These are phyloP conservation scores for Lecanicillium sp. DNA, from an alignment of 2,329 filamentous ascomycete genomes.

Conservation along the genomic window DNA sequence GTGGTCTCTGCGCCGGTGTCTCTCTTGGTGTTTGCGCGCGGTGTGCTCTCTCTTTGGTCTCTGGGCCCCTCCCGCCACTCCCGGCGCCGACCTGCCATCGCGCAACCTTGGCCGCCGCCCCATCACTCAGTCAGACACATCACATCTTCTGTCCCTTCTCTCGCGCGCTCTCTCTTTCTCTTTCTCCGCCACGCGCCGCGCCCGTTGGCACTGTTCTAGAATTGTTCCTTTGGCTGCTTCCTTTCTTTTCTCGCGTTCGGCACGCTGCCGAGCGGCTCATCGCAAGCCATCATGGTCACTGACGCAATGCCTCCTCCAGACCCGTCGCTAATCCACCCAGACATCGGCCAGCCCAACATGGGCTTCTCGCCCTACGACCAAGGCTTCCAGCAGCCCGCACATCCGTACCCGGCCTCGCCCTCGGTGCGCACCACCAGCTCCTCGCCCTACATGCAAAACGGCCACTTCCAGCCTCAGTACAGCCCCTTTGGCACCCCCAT, in stretches of 20 bases:
- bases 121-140: no score
- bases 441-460: constrained; percentile 59
- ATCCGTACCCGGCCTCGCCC: constrained; percentile 53
- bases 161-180: no score
- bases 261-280: constrained; percentile 3
- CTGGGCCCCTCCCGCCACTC: no score
- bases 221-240: constrained; percentile 30
- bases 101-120: no score
- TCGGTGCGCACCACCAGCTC: constrained; percentile 50
- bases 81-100: no score
- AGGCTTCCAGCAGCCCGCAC: constrained; percentile 37
- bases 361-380: constrained; percentile 37
- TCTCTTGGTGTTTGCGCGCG: constrained; percentile 18
- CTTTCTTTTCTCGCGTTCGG: constrained; percentile 19
- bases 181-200: no score
- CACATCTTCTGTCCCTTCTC: no score
- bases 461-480: constrained; percentile 43
- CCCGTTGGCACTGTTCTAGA: no score
- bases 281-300: constrained; percentile 20
- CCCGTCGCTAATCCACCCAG: constrained; percentile 49
- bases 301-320: constrained; percentile 33
- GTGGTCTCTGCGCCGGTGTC: no score
- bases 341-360: constrained; percentile 42
- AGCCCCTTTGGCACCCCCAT: constrained; percentile 44
- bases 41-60: no score